A percentile compares a stretch with the other conserved stretches of the same genome.
Evolutionary conservation across 306 rosid species (phyloP).

Genomic region (Medicago ruthenica): DNA sequence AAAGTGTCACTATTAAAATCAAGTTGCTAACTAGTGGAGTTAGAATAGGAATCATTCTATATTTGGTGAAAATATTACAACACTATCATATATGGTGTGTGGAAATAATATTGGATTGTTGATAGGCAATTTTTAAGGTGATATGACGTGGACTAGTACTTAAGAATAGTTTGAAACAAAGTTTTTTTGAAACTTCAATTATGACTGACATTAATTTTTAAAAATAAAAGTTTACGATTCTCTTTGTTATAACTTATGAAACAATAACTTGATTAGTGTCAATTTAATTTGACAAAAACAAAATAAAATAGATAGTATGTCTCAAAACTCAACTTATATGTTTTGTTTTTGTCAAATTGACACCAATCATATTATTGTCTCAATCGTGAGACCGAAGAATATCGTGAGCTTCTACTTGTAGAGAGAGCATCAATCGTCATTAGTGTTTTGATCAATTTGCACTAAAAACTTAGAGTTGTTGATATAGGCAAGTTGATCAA

Average conservation of each 20-base stretch:
- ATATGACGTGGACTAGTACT: background rate
- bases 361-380: background rate
- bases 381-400: background rate
- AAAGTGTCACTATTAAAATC: slow-evolving; percentile 40
- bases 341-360: background rate
- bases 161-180: background rate
- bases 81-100: background rate
- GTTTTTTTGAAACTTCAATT: background rate
- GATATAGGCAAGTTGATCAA: background rate
- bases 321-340: background rate
- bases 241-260: background rate
- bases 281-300: background rate
- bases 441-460: slow-evolving; percentile 13
- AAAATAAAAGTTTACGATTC: background rate
- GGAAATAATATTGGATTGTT: background rate
- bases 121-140: background rate
- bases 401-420: background rate
- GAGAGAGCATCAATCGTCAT: background rate
- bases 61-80: slow-evolving; percentile 1
- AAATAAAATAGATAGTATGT: background rate
- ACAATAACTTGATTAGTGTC: background rate
- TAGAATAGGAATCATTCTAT: background rate
- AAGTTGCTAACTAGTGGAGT: slow-evolving; percentile 13
- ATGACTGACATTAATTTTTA: background rate
- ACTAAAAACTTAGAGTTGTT: background rate